Evolutionary conservation across 192 early-diverging fungal species (phyloP).

Genomic region (Backusella westeae): DNA sequence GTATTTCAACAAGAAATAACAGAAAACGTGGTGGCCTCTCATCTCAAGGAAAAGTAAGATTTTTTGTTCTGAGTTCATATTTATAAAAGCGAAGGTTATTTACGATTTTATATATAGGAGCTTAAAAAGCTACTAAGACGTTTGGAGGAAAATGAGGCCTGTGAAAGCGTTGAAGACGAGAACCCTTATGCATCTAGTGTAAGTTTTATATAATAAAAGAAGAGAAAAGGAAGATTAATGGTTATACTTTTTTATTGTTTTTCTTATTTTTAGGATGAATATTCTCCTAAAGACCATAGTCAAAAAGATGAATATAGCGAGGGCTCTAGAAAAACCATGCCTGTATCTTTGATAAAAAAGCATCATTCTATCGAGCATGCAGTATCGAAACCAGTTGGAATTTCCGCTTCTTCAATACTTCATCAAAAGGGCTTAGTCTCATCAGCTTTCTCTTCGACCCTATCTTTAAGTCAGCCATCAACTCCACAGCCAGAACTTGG

Average conservation of each 20-base stretch:
- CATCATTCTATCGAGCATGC: constrained; percentile 20
- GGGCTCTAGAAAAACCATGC: constrained; percentile 14
- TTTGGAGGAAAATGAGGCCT: constrained; percentile 57
- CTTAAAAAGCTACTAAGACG: constrained; percentile 63
- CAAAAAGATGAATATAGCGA: constrained; percentile 8
- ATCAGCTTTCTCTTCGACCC: neutral
- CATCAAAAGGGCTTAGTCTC: neutral
- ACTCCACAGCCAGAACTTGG: neutral
- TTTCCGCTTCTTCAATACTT: constrained; percentile 21
- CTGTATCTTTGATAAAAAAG: constrained; percentile 16
- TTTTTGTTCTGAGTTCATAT: too few species aligned
- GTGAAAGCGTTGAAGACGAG: constrained; percentile 57
- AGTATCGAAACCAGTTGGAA: constrained; percentile 29
- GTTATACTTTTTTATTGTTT: neutral
- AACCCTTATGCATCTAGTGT: constrained; percentile 56
- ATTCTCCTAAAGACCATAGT: constrained; percentile 9
- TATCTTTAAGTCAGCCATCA: neutral
- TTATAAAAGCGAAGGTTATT: too few species aligned
- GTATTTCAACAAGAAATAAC: constrained; percentile 23
- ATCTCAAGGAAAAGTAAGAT: constrained; percentile 33
- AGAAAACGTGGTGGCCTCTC: constrained; percentile 37
- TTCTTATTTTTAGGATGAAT: neutral
- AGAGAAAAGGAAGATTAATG: too few species aligned
- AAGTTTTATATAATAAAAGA: constrained; percentile 9
- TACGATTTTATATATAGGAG: constrained; percentile 26